Base-by-base conservation (phyloP, 78 protist genomes). In the Cyanophora paradoxa region DNA sequence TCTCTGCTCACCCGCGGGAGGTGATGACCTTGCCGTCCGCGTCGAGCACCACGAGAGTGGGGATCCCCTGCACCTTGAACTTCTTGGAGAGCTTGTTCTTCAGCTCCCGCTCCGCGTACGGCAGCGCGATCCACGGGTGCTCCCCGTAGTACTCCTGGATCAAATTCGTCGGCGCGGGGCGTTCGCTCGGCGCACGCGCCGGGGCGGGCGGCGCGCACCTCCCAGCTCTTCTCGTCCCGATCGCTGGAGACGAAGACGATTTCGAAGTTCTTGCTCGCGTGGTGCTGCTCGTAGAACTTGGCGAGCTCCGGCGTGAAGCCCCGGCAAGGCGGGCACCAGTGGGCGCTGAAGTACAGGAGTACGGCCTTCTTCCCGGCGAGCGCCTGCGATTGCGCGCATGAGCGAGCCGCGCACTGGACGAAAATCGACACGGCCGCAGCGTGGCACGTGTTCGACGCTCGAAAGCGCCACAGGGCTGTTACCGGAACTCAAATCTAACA, bases 271-370 rank as follows among this genome's bases (percentile, higher is more conserved):
- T 61, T 61, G 58, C 73, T 31, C 5, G 30, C 39, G 20, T 14
- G 0, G 46, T 46, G 22, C 36, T 13, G 2, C 26, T 37, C 24
- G 67, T 48, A 34, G 10, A 37, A 20, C 65, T 46, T 48, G 10
- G 34, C 66, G n/a, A 75, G 73, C 39, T 34, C 16, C 19, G 80
- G 80, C 31, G 80, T 75, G 41, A 75, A 75, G 37, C 28, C 64
- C 26, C 46, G 17, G 80, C 80, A 75, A 0, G 80, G 80, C 13
- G 80, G 80, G 56, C 80, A 75, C 80, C 80, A 75, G 54, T 75
- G 80, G 0, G 82, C 82, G 63, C 54, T 33, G 37, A 76, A 76
- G 75, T 76, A 76, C n/a, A 76, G 56, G 24, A 50, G 74, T 24
- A 66, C 52, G 39, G 14, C 72, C 7, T 26, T n/a, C 50, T 54